phyloP scores from a whole-genome alignment of 345 rosid genomes.

The Triadica sebifera region DNA sequence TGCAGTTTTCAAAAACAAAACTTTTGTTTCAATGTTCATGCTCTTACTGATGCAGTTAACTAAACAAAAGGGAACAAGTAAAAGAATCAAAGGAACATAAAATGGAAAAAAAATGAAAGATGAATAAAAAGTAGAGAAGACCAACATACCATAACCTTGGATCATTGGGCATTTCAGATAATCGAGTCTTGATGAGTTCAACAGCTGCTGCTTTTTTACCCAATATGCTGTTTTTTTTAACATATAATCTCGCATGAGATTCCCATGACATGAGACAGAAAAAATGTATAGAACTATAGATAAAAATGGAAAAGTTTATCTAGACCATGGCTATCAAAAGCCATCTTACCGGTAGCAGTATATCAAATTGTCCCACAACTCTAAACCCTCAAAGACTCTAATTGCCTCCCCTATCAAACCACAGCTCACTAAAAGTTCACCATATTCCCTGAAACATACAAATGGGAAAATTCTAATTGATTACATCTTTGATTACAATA shows the following conservation, averaged over 20 bases:
- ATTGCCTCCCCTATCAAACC: conserved; percentile 90
- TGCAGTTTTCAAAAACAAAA: neutral
- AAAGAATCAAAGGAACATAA: neutral
- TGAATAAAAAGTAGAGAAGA: neutral
- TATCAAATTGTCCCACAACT: conserved; percentile 89
- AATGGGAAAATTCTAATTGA: neutral
- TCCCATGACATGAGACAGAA: conserved; percentile 4
- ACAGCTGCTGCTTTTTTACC: conserved; percentile 94
- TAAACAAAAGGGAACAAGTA: neutral
- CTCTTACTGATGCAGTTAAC: neutral
- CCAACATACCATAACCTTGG: conserved; percentile 71
- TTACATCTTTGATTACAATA: neutral
- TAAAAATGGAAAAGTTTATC: neutral
- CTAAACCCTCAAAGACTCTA: conserved; percentile 73
- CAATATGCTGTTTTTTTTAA: conserved; percentile 47
- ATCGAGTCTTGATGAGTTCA: conserved; percentile 68
- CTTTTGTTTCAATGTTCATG: neutral
- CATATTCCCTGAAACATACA: conserved; percentile 64
- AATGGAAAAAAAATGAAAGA: neutral
- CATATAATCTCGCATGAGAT: conserved; percentile 13
- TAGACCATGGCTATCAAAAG: neutral
- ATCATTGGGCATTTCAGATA: conserved; percentile 65
- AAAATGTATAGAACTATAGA: neutral
- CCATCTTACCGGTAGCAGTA: conserved; percentile 69
- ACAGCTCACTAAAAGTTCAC: conserved; percentile 75